Conservation (phyloP, 169 alveolate genomes). For the Cryptosporidium sp. region DNA sequence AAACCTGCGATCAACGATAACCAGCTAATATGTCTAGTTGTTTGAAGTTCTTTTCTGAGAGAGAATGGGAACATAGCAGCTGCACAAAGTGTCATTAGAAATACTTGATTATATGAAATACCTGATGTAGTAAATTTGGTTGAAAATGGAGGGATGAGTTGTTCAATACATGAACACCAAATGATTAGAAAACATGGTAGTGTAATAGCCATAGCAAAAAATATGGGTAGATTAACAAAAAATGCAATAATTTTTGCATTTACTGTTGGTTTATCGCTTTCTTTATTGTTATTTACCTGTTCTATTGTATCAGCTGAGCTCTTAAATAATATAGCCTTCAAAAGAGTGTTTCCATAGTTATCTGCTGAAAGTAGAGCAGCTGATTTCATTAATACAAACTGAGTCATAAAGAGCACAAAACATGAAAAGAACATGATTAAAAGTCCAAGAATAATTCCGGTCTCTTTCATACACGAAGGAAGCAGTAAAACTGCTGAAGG, state of each 20-base stretch:
- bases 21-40: constrained; percentile 73
- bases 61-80: constrained; percentile 64
- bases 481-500: constrained; percentile 72
- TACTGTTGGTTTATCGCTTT: neutral
- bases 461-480: constrained; percentile 72
- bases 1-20: constrained; percentile 63
- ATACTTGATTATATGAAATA: constrained; percentile 22
- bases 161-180: constrained; percentile 75
- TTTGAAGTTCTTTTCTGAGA: constrained; percentile 48
- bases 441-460: constrained; percentile 61
- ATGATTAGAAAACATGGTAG: constrained; percentile 65
- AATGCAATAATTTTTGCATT: constrained; percentile 26
- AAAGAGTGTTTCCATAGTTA: constrained; percentile 64
- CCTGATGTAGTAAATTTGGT: constrained; percentile 21
- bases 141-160: constrained; percentile 57
- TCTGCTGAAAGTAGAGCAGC: constrained; percentile 45
- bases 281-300: neutral
- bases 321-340: constrained; percentile 15
- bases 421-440: constrained; percentile 56
- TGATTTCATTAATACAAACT: constrained; percentile 57
- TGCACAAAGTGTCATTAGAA: constrained; percentile 60
- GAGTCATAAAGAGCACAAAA: constrained; percentile 46
- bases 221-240: constrained; percentile 63
- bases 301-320: constrained; percentile 16
- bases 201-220: constrained; percentile 65